Percentiles rank a stretch among this genome's conserved stretches.
phyloP scores from a whole-genome alignment of 495 filamentous ascomycete genomes.

The Penicillium tannophilum region DNA sequence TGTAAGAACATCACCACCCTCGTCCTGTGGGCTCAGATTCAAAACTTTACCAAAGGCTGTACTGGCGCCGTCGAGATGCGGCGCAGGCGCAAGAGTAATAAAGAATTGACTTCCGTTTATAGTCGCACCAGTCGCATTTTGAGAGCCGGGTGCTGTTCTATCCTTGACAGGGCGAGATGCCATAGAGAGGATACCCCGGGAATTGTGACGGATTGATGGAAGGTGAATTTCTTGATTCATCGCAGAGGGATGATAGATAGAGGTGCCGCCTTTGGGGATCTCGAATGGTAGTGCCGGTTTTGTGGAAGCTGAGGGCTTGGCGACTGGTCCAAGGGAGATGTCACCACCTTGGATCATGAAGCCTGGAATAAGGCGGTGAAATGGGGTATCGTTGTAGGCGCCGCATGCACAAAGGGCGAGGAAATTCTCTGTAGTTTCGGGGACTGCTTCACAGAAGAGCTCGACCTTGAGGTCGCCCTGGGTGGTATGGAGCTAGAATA shows the following conservation, averaged over 20 bases:
- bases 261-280: slow-evolving; percentile 75
- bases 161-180: slow-evolving; percentile 78
- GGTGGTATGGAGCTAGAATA: slow-evolving; percentile 81
- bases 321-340: slow-evolving; percentile 61
- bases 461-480: slow-evolving; percentile 93
- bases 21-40: slow-evolving; percentile 47
- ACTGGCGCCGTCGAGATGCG: slow-evolving; percentile 92
- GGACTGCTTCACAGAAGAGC: slow-evolving; percentile 91
- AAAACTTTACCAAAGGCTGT: slow-evolving; percentile 89
- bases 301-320: slow-evolving; percentile 38
- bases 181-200: slow-evolving; percentile 87
- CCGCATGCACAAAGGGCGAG: slow-evolving; percentile 89
- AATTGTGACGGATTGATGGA: slow-evolving; percentile 80
- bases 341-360: slow-evolving; percentile 95
- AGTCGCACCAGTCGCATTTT: slow-evolving; percentile 55
- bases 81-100: slow-evolving; percentile 78
- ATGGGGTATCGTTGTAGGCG: slow-evolving; percentile 85
- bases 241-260: slow-evolving; percentile 73
- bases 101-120: slow-evolving; percentile 98
- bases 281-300: slow-evolving; percentile 48
- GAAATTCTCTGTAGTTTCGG: slow-evolving; percentile 95
- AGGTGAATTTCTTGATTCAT: slow-evolving; percentile 91
- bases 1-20: slow-evolving; percentile 49
- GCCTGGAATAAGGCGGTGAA: slow-evolving; percentile 84
- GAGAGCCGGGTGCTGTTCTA: slow-evolving; percentile 43